These are phyloP conservation scores for Metschnikowia peoriensis DNA, from an alignment of 805 yeast species.

Conservation along the genomic window DNA sequence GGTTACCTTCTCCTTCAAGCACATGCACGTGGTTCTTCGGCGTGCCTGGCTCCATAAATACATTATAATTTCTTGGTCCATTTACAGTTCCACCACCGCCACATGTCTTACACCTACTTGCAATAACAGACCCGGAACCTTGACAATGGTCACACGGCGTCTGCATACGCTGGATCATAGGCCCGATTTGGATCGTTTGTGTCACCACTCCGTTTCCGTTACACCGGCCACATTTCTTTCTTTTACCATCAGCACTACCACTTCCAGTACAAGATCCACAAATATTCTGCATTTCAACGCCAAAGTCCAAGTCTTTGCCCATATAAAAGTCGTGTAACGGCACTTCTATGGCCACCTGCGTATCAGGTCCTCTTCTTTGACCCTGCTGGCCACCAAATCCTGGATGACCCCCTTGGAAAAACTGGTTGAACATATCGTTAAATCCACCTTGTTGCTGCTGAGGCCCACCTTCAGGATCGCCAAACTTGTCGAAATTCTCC, in stretches of 20 bases:
- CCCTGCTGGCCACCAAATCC: constrained; percentile 37
- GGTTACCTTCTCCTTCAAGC: constrained; percentile 77
- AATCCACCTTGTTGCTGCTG: constrained; percentile 29
- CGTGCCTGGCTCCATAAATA: constrained; percentile 70
- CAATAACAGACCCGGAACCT: constrained; percentile 71
- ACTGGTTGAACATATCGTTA: constrained; percentile 61
- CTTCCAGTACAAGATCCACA: constrained; percentile 81
- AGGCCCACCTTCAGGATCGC: constrained; percentile 57
- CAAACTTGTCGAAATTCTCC: constrained; percentile 67
- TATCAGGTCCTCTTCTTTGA: constrained; percentile 59
- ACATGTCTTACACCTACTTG: constrained; percentile 66
- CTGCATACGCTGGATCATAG: constrained; percentile 85
- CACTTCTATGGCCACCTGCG: constrained; percentile 54
- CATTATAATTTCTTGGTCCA: constrained; percentile 53
- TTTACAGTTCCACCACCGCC: constrained; percentile 64
- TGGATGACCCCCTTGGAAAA: constrained; percentile 28
- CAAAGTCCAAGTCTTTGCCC: constrained; percentile 64
- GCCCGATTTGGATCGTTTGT: constrained; percentile 74
- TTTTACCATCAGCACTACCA: constrained; percentile 79
- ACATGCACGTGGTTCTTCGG: constrained; percentile 57
- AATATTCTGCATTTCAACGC: constrained; percentile 64
- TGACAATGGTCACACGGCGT: constrained; percentile 74
- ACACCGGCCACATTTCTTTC: constrained; percentile 65
- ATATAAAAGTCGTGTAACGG: constrained; percentile 64
- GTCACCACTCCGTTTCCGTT: constrained; percentile 70